phyloP scores from a whole-genome alignment of 768 basidiomycete genomes.

The Hygrophoropsis aurantiaca region DNA sequence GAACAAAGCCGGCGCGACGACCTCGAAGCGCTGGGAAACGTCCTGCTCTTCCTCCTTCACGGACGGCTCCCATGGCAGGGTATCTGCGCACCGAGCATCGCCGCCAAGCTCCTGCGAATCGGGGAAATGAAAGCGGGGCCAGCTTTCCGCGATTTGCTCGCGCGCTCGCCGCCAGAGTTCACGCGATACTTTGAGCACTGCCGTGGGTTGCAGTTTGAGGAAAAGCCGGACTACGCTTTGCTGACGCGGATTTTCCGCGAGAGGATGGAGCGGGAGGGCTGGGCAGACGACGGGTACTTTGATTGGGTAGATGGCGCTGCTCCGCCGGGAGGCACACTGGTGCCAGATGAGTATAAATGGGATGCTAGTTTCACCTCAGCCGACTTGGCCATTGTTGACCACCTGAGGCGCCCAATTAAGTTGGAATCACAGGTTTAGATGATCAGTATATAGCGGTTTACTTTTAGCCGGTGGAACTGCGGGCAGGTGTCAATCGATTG shows the following conservation, averaged over 20 bases:
- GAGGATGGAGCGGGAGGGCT: not conserved
- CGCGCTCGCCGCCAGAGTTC: too few species aligned
- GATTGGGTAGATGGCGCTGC: not conserved
- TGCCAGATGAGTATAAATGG: too few species aligned
- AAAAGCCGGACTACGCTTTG: constrained; percentile 17
- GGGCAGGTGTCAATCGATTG: too few species aligned
- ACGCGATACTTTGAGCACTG: constrained; percentile 20
- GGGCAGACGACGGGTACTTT: not conserved
- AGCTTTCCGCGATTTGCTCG: too few species aligned
- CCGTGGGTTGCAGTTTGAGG: constrained; percentile 16
- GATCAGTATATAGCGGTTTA: too few species aligned
- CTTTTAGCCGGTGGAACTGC: too few species aligned
- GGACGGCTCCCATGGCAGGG: constrained; percentile 23
- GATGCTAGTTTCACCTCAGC: too few species aligned
- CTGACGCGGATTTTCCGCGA: constrained; percentile 12
- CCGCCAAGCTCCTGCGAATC: constrained; percentile 4
- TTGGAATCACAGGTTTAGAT: too few species aligned
- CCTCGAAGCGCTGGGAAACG: constrained; percentile 17
- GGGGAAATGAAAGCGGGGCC: too few species aligned
- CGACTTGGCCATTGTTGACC: constrained; percentile 4
- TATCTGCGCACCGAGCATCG: constrained; percentile 4
- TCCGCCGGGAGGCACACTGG: too few species aligned
- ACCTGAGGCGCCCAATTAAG: too few species aligned
- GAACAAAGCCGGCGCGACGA: constrained; percentile 23
- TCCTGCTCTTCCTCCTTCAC: constrained; percentile 19